Conservation (phyloP, 352 stramenopile genomes). For the Phytopythium boreale region DNA sequence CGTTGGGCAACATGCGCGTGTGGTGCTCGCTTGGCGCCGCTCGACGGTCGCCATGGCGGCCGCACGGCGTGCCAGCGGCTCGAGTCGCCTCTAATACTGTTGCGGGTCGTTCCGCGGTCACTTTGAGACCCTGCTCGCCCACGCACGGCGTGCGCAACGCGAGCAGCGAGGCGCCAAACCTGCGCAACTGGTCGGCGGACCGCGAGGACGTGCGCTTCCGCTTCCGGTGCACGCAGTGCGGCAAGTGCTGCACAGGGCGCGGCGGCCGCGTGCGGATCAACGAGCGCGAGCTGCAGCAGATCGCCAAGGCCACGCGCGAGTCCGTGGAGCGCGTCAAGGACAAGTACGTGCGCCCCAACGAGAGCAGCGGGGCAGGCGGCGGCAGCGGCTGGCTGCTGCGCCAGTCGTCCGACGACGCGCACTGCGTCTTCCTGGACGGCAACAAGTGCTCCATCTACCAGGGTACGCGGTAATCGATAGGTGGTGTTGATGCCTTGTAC, state of each 20-base stretch:
- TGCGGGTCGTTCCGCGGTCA: neutral
- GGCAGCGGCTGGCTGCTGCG: slow-evolving; percentile 36
- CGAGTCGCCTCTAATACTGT: neutral
- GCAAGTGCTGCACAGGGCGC: slow-evolving; percentile 74
- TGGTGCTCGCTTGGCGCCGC: neutral
- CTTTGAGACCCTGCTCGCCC: neutral
- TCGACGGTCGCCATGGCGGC: neutral
- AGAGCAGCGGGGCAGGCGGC: slow-evolving; percentile 9
- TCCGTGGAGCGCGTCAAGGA: slow-evolving; percentile 31
- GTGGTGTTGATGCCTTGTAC: neutral
- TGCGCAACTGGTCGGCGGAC: slow-evolving; percentile 34
- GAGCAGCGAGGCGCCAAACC: slow-evolving; percentile 1
- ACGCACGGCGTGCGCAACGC: neutral
- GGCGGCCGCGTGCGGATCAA: slow-evolving; percentile 72
- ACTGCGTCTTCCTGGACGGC: slow-evolving; percentile 67
- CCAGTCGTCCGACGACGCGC: slow-evolving; percentile 49
- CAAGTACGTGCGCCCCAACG: slow-evolving; percentile 26
- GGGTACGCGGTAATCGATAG: slow-evolving; percentile 17
- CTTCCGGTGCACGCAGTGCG: slow-evolving; percentile 74
- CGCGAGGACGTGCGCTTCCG: slow-evolving; percentile 38
- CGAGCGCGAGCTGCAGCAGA: slow-evolving; percentile 42
- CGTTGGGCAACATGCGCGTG: neutral
- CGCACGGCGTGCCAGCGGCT: neutral
- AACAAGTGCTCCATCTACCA: slow-evolving; percentile 67
- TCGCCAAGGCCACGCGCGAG: slow-evolving; percentile 30